Base-by-base conservation (phyloP, 129 eudicot genomes). In the Artemisia annua region DNA sequence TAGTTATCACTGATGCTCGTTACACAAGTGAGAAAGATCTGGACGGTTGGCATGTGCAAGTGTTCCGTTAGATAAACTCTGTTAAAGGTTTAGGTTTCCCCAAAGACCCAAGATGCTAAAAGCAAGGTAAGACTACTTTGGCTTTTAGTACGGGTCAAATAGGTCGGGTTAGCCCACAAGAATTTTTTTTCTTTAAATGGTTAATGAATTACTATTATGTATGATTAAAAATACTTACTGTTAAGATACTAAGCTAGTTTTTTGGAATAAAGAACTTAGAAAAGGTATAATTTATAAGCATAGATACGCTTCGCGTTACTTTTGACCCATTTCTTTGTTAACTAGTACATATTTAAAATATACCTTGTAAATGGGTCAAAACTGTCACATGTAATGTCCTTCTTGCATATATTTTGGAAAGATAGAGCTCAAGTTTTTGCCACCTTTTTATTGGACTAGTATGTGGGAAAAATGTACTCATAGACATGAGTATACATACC, bases 21-120 rank as follows among this genome's bases (percentile, higher is more conserved):
- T 32, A 48, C 60, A 60, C 71, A 20, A 63, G 75, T 3, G 84
- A 75, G 32, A 82, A 76, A 65, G 86, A 91, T 78, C 85, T 83
- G 16, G 95, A 91, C 28, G 80, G 75, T 72, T 91, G 97, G 97
- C 84, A 91, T 75, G 86, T 88, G 16, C 97, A 91, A 86, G 67
- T 85, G 67, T 85, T 85, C 18, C 89, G 89, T 62, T 85, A 86
- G 3, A 85, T 85, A 0, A 82, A 85, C 54, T 85, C 89, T 55
- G 86, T 82, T 35, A 79, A 82, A 66, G 82, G 82, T 17, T 81
- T 81, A 78, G 73, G 82, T n/a, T 85, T 85, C 58, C 89, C 89
- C 1, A 85, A 78, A 69, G 79, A 85, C 60, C 83, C 79, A 75
- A 75, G 84, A 82, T 55, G 89, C 86, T 58, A 71, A 67, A 49